Conservation (phyloP, 129 eudicot genomes). For the Flaveria sonorensis region DNA sequence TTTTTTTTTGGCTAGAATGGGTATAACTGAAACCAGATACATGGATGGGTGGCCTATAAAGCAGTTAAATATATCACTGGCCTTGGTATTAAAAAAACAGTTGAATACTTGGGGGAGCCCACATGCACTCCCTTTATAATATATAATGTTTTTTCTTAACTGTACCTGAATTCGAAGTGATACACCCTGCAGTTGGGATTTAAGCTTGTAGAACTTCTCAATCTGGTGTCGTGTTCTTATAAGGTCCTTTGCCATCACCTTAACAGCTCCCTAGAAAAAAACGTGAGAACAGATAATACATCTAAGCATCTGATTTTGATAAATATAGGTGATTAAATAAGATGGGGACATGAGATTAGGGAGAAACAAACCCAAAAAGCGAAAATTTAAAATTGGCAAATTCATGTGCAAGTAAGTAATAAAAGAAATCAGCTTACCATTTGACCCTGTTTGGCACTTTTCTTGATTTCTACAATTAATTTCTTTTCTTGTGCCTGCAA, state of each 20-base stretch:
- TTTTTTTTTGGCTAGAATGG: background rate
- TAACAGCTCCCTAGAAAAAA: slow-evolving; percentile 76
- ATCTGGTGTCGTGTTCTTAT: slow-evolving; percentile 93
- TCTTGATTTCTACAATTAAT: slow-evolving; percentile 81
- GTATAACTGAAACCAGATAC: background rate
- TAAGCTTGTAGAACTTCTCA: slow-evolving; percentile 93
- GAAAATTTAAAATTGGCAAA: background rate
- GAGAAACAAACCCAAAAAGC: background rate
- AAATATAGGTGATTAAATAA: background rate
- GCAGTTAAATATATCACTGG: background rate
- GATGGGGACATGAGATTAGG: background rate
- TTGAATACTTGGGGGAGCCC: background rate
- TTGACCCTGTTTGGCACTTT: slow-evolving; percentile 96
- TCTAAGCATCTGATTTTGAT: background rate
- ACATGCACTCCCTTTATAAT: background rate
- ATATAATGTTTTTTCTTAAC: background rate
- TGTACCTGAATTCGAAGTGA: slow-evolving; percentile 90
- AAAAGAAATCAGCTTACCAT: slow-evolving; percentile 51
- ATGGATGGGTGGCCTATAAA: background rate
- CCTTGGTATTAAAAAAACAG: background rate
- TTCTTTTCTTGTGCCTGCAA: slow-evolving; percentile 91
- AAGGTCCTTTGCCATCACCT: slow-evolving; percentile 97
- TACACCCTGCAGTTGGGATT: slow-evolving; percentile 95
- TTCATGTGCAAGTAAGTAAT: slow-evolving; percentile 11
- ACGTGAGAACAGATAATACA: background rate